These are phyloP conservation scores for Aspergillus ellipticus DNA, from an alignment of 495 filamentous ascomycete genomes.

Conservation along the genomic window DNA sequence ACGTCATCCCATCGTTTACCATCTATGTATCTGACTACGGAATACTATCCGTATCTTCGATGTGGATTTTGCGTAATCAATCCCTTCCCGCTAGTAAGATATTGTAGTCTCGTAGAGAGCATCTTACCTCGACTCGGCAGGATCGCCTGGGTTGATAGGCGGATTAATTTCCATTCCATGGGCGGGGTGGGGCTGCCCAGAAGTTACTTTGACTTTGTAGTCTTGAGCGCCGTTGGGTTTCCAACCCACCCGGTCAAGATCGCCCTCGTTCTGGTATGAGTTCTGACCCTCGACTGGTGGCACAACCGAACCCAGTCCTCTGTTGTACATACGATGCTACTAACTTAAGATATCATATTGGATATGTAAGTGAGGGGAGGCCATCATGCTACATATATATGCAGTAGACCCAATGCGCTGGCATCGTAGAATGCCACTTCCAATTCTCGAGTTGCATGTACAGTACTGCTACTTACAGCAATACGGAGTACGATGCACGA, in stretches of 20 bases:
- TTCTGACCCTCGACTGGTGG: neutral
- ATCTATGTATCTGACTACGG: neutral
- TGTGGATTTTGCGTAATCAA: no score
- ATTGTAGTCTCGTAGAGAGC: no score
- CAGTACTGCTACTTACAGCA: no score
- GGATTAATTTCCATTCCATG: constrained; percentile 8
- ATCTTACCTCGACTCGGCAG: neutral
- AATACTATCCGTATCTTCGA: neutral
- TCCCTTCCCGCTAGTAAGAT: neutral
- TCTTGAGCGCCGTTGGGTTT: neutral
- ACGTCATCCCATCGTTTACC: neutral
- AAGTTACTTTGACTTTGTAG: neutral
- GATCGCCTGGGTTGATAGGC: constrained; percentile 8
- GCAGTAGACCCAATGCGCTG: neutral
- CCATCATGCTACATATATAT: neutral
- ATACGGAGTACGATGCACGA: no score
- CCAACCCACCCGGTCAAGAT: neutral
- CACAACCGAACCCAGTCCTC: neutral
- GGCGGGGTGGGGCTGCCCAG: neutral
- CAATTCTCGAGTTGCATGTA: neutral
- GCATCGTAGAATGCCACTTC: neutral
- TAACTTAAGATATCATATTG: neutral
- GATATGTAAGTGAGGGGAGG: neutral
- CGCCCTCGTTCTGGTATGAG: neutral
- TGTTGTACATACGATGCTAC: neutral